These are phyloP conservation scores for Thalassiosira exigua DNA, from an alignment of 352 stramenopile genomes.

Conservation along the genomic window DNA sequence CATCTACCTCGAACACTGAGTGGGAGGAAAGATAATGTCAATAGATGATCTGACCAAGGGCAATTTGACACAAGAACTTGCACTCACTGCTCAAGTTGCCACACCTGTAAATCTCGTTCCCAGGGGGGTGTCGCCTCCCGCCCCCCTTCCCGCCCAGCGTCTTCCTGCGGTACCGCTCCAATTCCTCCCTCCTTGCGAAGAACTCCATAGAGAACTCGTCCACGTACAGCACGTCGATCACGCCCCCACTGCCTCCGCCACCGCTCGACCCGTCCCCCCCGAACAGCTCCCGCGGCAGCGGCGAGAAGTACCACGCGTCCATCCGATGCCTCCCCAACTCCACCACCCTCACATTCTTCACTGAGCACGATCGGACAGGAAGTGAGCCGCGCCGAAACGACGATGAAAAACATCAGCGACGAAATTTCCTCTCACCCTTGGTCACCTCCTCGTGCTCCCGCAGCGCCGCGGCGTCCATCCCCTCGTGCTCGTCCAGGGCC, in stretches of 20 bases:
- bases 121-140: conserved; percentile 84
- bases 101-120: conserved; percentile 87
- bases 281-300: conserved; percentile 95
- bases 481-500: conserved; percentile 97
- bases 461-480: conserved; percentile 96
- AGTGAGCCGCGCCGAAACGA: no score
- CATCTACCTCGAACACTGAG: conserved; percentile 91
- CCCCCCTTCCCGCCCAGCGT: conserved; percentile 42
- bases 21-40: conserved; percentile 18
- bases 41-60: neutral
- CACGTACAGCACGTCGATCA: conserved; percentile 84
- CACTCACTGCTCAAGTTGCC: conserved; percentile 76
- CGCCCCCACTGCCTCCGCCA: conserved; percentile 27
- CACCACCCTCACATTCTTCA: conserved; percentile 95
- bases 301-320: conserved; percentile 97
- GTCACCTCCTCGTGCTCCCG: conserved; percentile 98
- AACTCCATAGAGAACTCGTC: conserved; percentile 86
- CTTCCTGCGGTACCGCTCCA: conserved; percentile 83
- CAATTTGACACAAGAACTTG: conserved; percentile 2
- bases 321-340: conserved; percentile 93
- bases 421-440: no score
- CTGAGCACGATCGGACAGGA: no score
- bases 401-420: no score
- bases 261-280: conserved; percentile 19
- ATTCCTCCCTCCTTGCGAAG: conserved; percentile 85